Evolutionary conservation across 768 basidiomycete species (phyloP).

Genomic region (Xanthoconium purpureum): DNA sequence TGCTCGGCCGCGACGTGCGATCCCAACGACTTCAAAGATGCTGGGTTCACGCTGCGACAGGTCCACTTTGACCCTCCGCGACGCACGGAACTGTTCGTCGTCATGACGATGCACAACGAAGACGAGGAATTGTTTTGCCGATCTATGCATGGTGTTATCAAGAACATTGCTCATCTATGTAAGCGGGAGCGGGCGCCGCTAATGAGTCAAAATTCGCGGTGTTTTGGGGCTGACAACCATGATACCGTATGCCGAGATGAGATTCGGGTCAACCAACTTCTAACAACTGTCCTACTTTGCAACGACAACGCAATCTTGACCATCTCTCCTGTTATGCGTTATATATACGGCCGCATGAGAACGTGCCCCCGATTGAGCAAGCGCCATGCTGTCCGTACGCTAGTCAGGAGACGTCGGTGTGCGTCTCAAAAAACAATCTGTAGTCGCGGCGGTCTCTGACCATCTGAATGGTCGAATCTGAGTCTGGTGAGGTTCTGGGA

Average conservation of each 20-base stretch:
- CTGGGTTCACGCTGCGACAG: slow-evolving; percentile 85
- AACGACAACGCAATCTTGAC: no score
- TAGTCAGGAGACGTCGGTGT: no score
- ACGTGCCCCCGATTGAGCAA: no score
- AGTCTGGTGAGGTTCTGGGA: no score
- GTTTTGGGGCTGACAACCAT: slow-evolving; percentile 44
- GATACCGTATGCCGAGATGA: slow-evolving; percentile 57
- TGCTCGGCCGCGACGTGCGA: slow-evolving; percentile 96
- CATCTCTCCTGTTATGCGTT: no score
- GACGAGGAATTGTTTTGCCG: slow-evolving; percentile 87
- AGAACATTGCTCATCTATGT: slow-evolving; percentile 88
- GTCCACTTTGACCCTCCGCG: slow-evolving; percentile 88
- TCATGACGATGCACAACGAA: slow-evolving; percentile 98
- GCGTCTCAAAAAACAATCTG: no score
- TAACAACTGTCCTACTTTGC: no score
- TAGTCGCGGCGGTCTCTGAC: no score
- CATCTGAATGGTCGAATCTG: no score
- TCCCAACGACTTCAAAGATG: slow-evolving; percentile 84
- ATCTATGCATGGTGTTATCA: slow-evolving; percentile 95
- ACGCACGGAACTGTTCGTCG: slow-evolving; percentile 92
- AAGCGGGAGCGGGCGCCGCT: slow-evolving; percentile 76
- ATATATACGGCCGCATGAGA: no score
- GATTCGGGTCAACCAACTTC: slow-evolving; percentile 46
- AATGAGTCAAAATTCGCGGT: no score
- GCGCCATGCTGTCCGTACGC: no score